A percentile compares a stretch with the other conserved stretches of the same genome.
Conservation (phyloP, 495 filamentous ascomycete species). For the Thozetella sp. region DNA sequence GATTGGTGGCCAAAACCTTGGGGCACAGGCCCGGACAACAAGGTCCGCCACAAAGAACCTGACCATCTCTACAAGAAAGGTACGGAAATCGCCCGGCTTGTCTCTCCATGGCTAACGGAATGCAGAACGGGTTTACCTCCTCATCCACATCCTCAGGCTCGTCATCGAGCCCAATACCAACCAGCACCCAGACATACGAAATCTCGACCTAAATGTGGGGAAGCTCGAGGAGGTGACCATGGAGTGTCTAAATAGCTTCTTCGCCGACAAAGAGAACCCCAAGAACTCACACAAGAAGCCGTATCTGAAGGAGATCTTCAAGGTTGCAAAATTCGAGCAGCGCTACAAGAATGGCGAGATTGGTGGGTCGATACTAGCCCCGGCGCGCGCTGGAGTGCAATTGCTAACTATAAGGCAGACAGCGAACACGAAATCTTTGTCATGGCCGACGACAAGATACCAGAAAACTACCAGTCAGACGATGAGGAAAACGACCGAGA, state of each 20-base stretch:
- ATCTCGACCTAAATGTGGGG: constrained; percentile 37
- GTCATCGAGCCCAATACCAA: constrained; percentile 43
- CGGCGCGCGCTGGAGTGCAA: background rate
- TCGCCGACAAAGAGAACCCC: constrained; percentile 39
- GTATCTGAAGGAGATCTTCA: constrained; percentile 66
- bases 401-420: constrained; percentile 27
- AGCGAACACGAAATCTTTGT: constrained; percentile 38
- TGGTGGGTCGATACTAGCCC: constrained; percentile 41
- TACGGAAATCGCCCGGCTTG: too few species aligned
- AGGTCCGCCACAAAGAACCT: constrained; percentile 74
- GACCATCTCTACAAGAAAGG: constrained; percentile 80
- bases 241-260: constrained; percentile 46
- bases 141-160: constrained; percentile 64
- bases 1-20: constrained; percentile 79
- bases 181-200: constrained; percentile 36
- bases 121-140: constrained; percentile 61
- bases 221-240: constrained; percentile 46
- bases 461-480: constrained; percentile 25
- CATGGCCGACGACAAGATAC: constrained; percentile 29
- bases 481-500: constrained; percentile 32
- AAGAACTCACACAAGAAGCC: constrained; percentile 41
- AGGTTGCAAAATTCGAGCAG: constrained; percentile 66
- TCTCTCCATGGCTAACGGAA: too few species aligned
- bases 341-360: constrained; percentile 59
- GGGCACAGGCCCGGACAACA: constrained; percentile 32